A percentile compares a stretch with the other conserved stretches of the same genome.
These are phyloP conservation scores for Selaginella tamariscina DNA, from an alignment of 75 land plant species.

Conservation along the genomic window DNA sequence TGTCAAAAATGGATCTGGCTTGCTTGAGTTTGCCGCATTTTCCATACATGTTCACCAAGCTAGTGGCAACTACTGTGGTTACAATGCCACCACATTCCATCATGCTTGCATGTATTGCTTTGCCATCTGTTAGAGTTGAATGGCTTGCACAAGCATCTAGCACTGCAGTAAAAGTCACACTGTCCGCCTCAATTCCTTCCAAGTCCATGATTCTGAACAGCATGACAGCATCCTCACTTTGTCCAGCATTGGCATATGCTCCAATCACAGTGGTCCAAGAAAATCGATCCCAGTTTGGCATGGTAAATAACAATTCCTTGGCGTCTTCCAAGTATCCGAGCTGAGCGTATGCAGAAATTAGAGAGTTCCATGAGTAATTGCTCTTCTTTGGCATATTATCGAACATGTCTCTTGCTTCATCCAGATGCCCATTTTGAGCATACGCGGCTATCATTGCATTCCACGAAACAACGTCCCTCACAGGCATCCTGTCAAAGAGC, in stretches of 20 bases:
- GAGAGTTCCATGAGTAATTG: not conserved
- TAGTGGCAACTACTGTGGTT: not conserved
- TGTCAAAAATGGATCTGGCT: not conserved
- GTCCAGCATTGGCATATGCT: not conserved
- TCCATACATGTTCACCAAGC: conserved; percentile 2
- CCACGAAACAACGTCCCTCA: not conserved
- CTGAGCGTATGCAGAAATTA: not conserved
- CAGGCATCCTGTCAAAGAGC: conserved; percentile 1
- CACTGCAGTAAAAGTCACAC: not conserved
- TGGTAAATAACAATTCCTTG: not conserved
- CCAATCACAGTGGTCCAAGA: conserved; percentile 4
- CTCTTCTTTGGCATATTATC: not conserved
- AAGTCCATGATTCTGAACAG: not conserved
- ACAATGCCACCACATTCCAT: not conserved
- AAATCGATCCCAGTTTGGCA: not conserved
- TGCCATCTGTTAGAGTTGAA: not conserved
- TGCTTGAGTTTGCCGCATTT: not conserved
- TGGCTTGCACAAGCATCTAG: conserved; percentile 3
- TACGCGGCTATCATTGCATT: conserved; percentile 8
- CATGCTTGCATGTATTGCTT: not conserved
- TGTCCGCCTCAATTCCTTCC: not conserved
- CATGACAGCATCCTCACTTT: not conserved
- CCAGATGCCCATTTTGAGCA: conserved; percentile 1
- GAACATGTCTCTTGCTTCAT: not conserved
- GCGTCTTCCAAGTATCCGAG: not conserved